Conservation (phyloP, 768 basidiomycete genomes). For the Rhodotorula babjevae region DNA sequence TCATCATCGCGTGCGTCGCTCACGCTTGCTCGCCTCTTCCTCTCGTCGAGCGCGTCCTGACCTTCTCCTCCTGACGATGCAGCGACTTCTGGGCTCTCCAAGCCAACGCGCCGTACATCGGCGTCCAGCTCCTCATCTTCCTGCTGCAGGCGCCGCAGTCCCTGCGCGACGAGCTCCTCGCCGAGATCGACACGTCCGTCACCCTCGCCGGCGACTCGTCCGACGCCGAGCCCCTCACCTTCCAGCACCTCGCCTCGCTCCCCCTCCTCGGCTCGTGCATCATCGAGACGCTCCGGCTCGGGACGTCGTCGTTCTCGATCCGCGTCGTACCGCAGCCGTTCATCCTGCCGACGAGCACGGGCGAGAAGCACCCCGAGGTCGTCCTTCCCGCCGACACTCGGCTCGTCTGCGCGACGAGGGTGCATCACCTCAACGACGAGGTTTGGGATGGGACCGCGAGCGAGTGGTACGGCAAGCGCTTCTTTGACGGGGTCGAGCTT, state of each 20-base stretch:
- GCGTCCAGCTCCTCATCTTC: constrained; percentile 23
- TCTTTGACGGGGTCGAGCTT: constrained; percentile 14
- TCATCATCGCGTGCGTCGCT: background rate
- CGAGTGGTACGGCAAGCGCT: constrained; percentile 32
- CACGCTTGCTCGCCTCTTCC: too few relatives aligned
- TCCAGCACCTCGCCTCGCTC: constrained; percentile 9
- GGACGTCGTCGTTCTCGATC: constrained; percentile 28
- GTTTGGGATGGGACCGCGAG: constrained; percentile 13
- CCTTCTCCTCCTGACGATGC: background rate
- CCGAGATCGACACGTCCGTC: constrained; percentile 20
- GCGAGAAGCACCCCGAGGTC: background rate
- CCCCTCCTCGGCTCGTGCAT: constrained; percentile 32
- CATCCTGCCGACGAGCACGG: background rate
- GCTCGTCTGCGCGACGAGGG: constrained; percentile 21
- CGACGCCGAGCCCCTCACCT: background rate
- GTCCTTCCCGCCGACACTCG: constrained; percentile 2
- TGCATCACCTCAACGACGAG: constrained; percentile 17
- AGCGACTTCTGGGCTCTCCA: constrained; percentile 28
- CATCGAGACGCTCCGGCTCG: constrained; percentile 36
- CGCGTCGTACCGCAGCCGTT: constrained; percentile 21
- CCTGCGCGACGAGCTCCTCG: constrained; percentile 5
- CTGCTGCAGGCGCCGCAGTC: constrained; percentile 13
- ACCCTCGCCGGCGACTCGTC: background rate
- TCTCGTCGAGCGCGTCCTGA: background rate
- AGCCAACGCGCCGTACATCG: constrained; percentile 36